phyloP scores from a whole-genome alignment of 129 eudicot genomes.

The Erigeron canadensis region DNA sequence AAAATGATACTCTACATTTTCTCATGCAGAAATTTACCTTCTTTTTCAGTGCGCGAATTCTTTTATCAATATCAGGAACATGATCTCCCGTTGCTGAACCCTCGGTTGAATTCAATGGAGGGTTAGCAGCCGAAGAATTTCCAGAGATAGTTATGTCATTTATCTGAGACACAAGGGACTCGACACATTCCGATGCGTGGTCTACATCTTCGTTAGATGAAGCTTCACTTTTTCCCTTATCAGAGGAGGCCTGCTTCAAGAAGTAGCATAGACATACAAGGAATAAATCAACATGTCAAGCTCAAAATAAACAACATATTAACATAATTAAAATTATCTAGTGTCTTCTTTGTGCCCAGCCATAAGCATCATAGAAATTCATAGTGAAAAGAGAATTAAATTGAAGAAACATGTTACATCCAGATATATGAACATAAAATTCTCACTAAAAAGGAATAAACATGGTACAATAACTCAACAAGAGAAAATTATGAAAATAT shows the following conservation, averaged over 20 bases:
- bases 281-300: constrained; percentile 20
- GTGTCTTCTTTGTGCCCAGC: constrained; percentile 8
- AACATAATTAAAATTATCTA: not conserved
- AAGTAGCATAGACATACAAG: constrained; percentile 15
- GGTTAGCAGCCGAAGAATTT: constrained; percentile 39
- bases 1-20: not conserved
- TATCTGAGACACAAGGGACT: constrained; percentile 53
- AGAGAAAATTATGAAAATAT: not conserved
- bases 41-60: constrained; percentile 83
- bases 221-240: constrained; percentile 49
- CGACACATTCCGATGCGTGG: constrained; percentile 43
- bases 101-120: constrained; percentile 43
- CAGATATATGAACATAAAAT: not conserved
- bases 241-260: constrained; percentile 67
- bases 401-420: constrained; percentile 11
- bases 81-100: constrained; percentile 39
- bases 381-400: not conserved
- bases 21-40: constrained; percentile 47
- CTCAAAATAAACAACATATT: not conserved
- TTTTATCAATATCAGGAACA: constrained; percentile 74
- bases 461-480: not conserved
- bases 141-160: constrained; percentile 51
- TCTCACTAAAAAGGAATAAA: not conserved
- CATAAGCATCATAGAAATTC: not conserved
- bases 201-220: constrained; percentile 45